Percentiles rank a stretch among this genome's conserved stretches.
Evolutionary conservation across 2,329 filamentous ascomycete species (phyloP).

Genomic region (Trichoderma sp.): DNA sequence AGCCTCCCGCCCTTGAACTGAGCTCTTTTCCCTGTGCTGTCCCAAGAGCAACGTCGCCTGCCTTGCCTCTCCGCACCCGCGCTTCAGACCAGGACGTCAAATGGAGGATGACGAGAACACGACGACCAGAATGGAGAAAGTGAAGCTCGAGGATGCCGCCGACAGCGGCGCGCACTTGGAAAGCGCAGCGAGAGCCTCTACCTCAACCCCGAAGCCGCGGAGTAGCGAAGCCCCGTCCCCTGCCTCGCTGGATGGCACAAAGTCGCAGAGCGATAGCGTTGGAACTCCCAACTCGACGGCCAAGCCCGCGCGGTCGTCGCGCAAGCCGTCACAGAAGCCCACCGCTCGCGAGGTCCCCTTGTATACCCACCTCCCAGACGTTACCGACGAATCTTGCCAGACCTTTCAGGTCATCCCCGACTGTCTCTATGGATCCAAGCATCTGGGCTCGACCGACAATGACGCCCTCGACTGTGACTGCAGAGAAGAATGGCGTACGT

Average conservation of each 20-base stretch:
- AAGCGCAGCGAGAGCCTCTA: slow-evolving; percentile 41
- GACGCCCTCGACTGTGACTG: slow-evolving; percentile 94
- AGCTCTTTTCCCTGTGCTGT: not conserved
- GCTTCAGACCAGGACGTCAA: slow-evolving; percentile 21
- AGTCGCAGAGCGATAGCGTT: slow-evolving; percentile 47
- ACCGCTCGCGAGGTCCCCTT: slow-evolving; percentile 61
- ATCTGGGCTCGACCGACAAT: slow-evolving; percentile 86
- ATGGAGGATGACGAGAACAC: slow-evolving; percentile 45
- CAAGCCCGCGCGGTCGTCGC: slow-evolving; percentile 68
- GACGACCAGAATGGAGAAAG: slow-evolving; percentile 42
- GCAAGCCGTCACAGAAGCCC: slow-evolving; percentile 69
- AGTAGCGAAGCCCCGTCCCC: slow-evolving; percentile 35
- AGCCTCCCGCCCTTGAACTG: not conserved
- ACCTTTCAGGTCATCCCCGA: slow-evolving; percentile 79
- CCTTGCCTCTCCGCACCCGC: not conserved
- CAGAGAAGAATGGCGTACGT: slow-evolving; percentile 89
- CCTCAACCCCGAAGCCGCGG: slow-evolving; percentile 36
- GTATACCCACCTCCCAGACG: slow-evolving; percentile 73
- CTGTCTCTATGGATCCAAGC: slow-evolving; percentile 89
- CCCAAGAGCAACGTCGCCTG: not conserved
- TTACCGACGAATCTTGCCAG: slow-evolving; percentile 70
- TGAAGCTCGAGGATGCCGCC: slow-evolving; percentile 44
- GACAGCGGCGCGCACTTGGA: slow-evolving; percentile 40
- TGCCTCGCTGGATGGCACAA: slow-evolving; percentile 45
- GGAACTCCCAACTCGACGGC: slow-evolving; percentile 45